Percentiles rank a stretch among this genome's conserved stretches.
phyloP scores from a whole-genome alignment of 495 filamentous ascomycete genomes.

The Aspergillus heteromorphus region DNA sequence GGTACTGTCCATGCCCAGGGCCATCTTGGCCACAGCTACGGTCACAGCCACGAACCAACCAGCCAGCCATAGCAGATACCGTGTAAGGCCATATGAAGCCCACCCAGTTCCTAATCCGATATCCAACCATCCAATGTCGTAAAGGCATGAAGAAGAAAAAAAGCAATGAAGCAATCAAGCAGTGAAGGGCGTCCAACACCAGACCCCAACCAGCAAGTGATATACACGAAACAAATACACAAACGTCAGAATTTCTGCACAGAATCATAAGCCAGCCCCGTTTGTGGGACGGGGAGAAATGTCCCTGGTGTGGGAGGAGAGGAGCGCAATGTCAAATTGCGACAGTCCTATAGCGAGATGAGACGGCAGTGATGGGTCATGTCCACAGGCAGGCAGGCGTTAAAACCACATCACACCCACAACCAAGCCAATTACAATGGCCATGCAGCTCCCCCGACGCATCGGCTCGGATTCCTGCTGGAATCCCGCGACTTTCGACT shows the following conservation, averaged over 20 bases:
- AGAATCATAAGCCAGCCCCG: constrained; percentile 2
- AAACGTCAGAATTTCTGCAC: neutral
- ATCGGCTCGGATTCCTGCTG: constrained; percentile 25
- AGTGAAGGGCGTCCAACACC: neutral
- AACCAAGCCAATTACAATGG: constrained; percentile 37
- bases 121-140: neutral
- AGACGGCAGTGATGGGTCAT: neutral
- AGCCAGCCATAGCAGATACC: neutral
- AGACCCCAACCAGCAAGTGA: neutral
- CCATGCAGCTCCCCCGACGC: constrained; percentile 37
- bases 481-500: constrained; percentile 24
- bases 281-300: neutral
- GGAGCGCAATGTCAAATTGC: neutral
- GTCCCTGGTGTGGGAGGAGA: neutral
- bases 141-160: constrained; percentile 3
- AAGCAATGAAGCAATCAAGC: too few relatives aligned
- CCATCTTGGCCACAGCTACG: neutral
- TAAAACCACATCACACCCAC: constrained; percentile 42
- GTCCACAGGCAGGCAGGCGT: too few relatives aligned
- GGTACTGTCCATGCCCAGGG: neutral
- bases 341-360: neutral
- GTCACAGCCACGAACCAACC: too few relatives aligned
- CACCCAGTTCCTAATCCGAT: neutral
- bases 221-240: neutral
- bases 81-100: too few relatives aligned